Evolutionary conservation across 495 filamentous ascomycete genomes (phyloP), one percentile per base, ranked within the genome.

Genomic region (Aspergillus nidulans): DNA sequence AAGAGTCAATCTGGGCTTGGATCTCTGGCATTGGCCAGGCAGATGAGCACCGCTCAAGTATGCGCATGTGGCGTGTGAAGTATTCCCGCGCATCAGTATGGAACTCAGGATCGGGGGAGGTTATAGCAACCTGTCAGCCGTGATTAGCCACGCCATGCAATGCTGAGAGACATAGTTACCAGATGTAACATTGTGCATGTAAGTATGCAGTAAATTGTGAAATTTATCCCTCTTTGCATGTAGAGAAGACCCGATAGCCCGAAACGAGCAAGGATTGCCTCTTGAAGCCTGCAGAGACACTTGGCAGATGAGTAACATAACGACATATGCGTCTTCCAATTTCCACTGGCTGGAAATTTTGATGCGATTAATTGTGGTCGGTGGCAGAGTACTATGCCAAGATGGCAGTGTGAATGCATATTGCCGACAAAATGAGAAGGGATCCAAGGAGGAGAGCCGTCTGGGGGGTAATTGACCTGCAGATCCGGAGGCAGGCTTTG

Each of bases 111-210:
- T 97, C 91, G 32, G 94, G 94, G 7, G 90, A 96, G 6, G 94
- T 97, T 38, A 97, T 84, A 12, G 92, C 91, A 61, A 96, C 86
- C 91, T 96, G 62, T n/a, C 6, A 56, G 32, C 32, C 49, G 42
- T 47, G 65, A 51, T 59, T 34, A 63, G 50, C 32, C 32, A 56
- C 49, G 53, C 19, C 41, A 15, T 12, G 21, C 6, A 1, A 40
- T 13, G n/a, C 10, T 1, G 4, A 40, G n/a, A 45, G 3, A 21
- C 16, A 10, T 20, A 42, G 89, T 68, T 76, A 98, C 94, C 72
- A 98, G 71, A 73, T 98, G 95, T 53, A 98, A 80, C 76, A 97
- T 94, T 25, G 91, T 94, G 75, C 91, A 97, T 12, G 90, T 96
- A 34, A 98, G 76, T 24, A 96, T 81, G 39, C 84, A 84, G 63